Conservation (phyloP, 73 alveolate genomes). For the Tetrahymena malaccensis region DNA sequence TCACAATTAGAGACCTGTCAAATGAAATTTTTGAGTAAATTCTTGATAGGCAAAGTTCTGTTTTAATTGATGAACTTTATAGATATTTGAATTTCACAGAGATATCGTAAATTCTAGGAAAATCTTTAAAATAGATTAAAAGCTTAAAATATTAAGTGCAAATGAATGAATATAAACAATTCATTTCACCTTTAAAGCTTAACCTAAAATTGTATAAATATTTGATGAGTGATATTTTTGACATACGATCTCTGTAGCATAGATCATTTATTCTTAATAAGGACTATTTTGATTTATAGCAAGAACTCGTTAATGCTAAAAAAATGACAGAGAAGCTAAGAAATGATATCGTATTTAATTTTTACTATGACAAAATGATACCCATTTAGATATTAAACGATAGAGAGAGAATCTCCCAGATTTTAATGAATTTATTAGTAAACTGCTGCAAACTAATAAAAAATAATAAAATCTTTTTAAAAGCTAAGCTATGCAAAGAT, state of each 20-base stretch:
- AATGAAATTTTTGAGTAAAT: not conserved
- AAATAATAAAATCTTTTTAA: not conserved
- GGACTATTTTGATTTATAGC: not conserved
- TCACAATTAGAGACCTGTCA: not conserved
- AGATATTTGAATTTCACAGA: not conserved
- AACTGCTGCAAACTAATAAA: not conserved
- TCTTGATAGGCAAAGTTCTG: not conserved
- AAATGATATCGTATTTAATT: not conserved
- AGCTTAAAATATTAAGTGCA: not conserved
- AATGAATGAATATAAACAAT: not conserved
- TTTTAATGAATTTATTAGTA: not conserved
- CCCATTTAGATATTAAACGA: not conserved
- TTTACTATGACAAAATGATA: not conserved
- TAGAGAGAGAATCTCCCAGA: not conserved
- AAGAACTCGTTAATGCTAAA: not conserved
- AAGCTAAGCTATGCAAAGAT: not conserved
- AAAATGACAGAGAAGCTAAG: not conserved
- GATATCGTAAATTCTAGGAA: not conserved
- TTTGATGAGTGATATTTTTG: not conserved
- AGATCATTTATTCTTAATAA: not conserved
- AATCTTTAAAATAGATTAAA: not conserved
- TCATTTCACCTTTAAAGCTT: not conserved
- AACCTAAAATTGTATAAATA: not conserved
- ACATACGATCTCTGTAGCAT: not conserved
- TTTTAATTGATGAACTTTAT: not conserved